Percentiles rank a stretch among this genome's conserved stretches.
These are phyloP conservation scores for Geotrichum ghanense DNA, from an alignment of 805 yeast species.

Conservation along the genomic window DNA sequence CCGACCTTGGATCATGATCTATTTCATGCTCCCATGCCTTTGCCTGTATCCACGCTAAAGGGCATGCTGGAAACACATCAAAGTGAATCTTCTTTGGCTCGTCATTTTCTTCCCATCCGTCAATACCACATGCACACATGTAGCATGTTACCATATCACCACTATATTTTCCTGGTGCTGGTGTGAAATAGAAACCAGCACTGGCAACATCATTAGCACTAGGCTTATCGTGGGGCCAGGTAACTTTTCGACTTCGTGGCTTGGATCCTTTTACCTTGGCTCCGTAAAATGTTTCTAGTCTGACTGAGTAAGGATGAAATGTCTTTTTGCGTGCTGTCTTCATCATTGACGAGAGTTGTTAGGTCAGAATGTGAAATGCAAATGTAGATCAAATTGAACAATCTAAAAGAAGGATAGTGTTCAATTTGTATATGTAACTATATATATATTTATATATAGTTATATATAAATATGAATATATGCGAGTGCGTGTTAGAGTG, in stretches of 20 bases:
- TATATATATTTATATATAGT: too few relatives aligned
- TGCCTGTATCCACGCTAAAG: slow-evolving; percentile 22
- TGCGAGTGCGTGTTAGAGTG: too few relatives aligned
- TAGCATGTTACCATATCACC: slow-evolving; percentile 47
- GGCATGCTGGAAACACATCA: slow-evolving; percentile 25
- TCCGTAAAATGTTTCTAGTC: slow-evolving; percentile 11
- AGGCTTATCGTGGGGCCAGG: slow-evolving; percentile 20
- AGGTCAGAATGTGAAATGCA: background rate
- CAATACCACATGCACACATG: slow-evolving; percentile 41
- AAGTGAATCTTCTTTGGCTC: slow-evolving; percentile 42
- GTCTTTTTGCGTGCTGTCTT: slow-evolving; percentile 3
- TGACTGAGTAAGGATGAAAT: slow-evolving; percentile 8
- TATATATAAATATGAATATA: too few relatives aligned
- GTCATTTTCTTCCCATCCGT: slow-evolving; percentile 47
- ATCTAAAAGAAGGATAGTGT: too few relatives aligned
- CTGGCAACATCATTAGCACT: slow-evolving; percentile 32
- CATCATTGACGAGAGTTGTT: background rate
- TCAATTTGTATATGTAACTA: too few relatives aligned
- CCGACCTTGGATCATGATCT: slow-evolving; percentile 18
- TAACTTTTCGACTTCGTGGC: slow-evolving; percentile 9
- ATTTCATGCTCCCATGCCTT: slow-evolving; percentile 16
- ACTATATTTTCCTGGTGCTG: slow-evolving; percentile 28
- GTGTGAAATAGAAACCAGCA: slow-evolving; percentile 53
- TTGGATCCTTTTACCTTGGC: slow-evolving; percentile 9
- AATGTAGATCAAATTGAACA: too few relatives aligned